phyloP scores from a whole-genome alignment of 2,329 filamentous ascomycete genomes.

The Beauveria medogensis region DNA sequence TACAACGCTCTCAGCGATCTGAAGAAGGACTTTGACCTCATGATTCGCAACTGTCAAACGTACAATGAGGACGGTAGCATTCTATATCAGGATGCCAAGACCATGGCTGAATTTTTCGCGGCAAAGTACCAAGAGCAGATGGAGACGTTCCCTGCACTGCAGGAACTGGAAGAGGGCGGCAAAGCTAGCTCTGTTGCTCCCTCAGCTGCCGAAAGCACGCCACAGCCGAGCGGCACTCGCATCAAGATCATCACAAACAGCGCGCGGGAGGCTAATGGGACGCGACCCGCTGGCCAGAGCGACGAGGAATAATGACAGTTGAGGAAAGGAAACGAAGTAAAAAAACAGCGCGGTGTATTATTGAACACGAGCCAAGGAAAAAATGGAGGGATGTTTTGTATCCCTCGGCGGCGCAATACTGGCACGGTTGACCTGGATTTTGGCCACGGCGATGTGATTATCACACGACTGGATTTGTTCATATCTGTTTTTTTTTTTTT shows the following conservation, averaged over 20 bases:
- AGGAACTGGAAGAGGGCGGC: conserved; percentile 43
- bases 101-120: conserved; percentile 67
- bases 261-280: conserved; percentile 30
- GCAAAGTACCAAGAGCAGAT: conserved; percentile 45
- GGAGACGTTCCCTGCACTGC: conserved; percentile 45
- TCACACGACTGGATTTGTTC: conserved; percentile 13
- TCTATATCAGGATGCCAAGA: conserved; percentile 84
- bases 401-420: conserved; percentile 11
- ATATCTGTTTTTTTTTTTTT: conserved; percentile 11
- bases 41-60: conserved; percentile 86
- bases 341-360: conserved; percentile 7
- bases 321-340: conserved; percentile 11
- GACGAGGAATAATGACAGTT: conserved; percentile 39
- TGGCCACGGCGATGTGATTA: neutral
- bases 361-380: conserved; percentile 8
- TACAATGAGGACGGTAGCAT: conserved; percentile 96
- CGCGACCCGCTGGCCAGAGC: conserved; percentile 36
- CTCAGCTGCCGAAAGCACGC: conserved; percentile 55
- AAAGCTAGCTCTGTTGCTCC: conserved; percentile 35
- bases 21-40: conserved; percentile 69
- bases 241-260: conserved; percentile 59
- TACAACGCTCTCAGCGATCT: conserved; percentile 77
- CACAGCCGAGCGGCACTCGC: conserved; percentile 52
- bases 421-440: conserved; percentile 10
- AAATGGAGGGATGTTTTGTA: conserved; percentile 4